Percentiles rank a stretch among this genome's conserved stretches.
Conservation (phyloP, 805 yeast species). For the Teunomyces barrocoloradensis region DNA sequence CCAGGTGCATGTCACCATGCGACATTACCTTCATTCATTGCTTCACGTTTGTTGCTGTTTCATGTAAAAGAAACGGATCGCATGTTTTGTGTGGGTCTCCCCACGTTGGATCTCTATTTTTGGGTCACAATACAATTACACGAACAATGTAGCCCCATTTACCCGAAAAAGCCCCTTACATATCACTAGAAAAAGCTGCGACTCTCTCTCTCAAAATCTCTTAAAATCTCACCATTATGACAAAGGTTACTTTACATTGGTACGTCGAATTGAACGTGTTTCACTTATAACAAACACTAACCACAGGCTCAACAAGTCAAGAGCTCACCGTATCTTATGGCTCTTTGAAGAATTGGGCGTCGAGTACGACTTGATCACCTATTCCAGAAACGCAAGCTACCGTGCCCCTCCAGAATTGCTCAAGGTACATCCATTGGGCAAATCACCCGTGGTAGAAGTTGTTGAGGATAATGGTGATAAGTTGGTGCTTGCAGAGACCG, state of each 20-base stretch:
- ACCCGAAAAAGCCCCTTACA: background rate
- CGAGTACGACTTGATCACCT: constrained; percentile 31
- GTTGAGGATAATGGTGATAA: constrained; percentile 16
- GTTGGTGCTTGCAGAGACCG: constrained; percentile 50
- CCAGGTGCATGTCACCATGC: no score
- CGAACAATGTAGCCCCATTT: no score
- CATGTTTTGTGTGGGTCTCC: no score
- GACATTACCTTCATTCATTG: no score
- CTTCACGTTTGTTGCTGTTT: no score
- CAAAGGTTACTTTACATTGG: constrained; percentile 20
- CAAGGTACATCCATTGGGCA: constrained; percentile 36
- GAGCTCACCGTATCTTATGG: constrained; percentile 39
- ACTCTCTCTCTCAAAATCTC: background rate
- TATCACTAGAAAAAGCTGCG: background rate
- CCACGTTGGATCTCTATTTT: no score
- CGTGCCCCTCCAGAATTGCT: constrained; percentile 35
- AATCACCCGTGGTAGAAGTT: constrained; percentile 34
- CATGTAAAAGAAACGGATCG: no score
- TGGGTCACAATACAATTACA: no score
- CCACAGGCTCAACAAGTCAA: constrained; percentile 29
- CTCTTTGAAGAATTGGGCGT: constrained; percentile 34
- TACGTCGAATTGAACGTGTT: constrained; percentile 10
- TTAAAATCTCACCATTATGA: background rate
- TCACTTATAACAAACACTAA: background rate
- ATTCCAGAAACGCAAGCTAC: constrained; percentile 20